Conservation (phyloP, 257 asterid genomes). For the Nicotiana sylvestris region DNA sequence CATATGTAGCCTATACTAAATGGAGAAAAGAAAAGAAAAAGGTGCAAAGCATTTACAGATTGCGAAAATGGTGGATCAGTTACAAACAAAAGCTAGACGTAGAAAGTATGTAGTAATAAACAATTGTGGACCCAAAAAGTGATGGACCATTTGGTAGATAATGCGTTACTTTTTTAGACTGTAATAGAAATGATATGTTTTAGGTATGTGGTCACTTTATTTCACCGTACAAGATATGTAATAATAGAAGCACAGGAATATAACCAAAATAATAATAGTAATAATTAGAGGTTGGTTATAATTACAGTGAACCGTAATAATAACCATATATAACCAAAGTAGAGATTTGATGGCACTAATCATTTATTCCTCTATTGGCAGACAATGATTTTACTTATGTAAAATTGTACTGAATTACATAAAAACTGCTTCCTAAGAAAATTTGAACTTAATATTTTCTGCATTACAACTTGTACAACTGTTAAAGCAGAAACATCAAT, state of each 20-base stretch:
- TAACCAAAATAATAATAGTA: constrained; percentile 16
- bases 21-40: not conserved
- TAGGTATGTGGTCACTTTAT: constrained; percentile 17
- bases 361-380: constrained; percentile 11
- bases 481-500: not conserved
- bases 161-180: constrained; percentile 16
- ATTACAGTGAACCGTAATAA: constrained; percentile 22
- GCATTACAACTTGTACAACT: not conserved
- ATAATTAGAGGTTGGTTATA: constrained; percentile 11
- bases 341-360: constrained; percentile 21
- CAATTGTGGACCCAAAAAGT: constrained; percentile 9
- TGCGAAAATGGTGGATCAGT: constrained; percentile 2
- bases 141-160: constrained; percentile 3
- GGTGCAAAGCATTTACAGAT: not conserved
- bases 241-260: constrained; percentile 14
- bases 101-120: constrained; percentile 3
- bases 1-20: not conserved
- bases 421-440: not conserved
- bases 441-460: not conserved
- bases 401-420: not conserved
- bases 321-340: constrained; percentile 6
- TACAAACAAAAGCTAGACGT: not conserved
- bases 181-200: constrained; percentile 15
- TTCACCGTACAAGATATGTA: constrained; percentile 10
- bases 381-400: not conserved